Conservation (phyloP, 2,329 filamentous ascomycete species). For the Diaporthe citrichinensis region DNA sequence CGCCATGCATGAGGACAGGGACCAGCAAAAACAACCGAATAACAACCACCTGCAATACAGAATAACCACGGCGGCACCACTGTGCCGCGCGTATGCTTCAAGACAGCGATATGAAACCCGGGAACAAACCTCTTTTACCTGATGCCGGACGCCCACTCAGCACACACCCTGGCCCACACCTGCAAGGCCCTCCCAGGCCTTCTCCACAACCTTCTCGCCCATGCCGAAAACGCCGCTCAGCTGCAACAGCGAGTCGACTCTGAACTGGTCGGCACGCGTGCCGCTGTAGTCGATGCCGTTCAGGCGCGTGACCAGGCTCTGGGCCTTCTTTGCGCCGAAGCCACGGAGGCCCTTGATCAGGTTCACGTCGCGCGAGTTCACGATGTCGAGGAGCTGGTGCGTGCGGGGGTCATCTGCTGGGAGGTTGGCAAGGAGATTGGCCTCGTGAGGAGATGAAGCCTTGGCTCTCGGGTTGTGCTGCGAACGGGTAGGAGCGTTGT, state of each 20-base stretch:
- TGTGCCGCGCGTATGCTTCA: neutral
- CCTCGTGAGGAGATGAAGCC: conserved; percentile 18
- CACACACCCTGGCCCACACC: neutral
- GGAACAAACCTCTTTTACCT: neutral
- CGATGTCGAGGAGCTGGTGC: conserved; percentile 74
- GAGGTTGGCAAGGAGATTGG: conserved; percentile 53
- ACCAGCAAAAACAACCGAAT: neutral
- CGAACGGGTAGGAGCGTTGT: conserved; percentile 40
- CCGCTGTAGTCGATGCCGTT: conserved; percentile 59
- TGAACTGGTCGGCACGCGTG: conserved; percentile 28
- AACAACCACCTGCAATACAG: neutral
- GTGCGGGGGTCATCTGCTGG: conserved; percentile 63
- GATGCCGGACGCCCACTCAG: neutral
- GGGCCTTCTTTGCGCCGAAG: conserved; percentile 80
- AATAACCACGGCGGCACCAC: neutral
- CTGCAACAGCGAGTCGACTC: conserved; percentile 64
- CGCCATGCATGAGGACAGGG: conserved; percentile 39
- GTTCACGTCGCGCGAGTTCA: conserved; percentile 79
- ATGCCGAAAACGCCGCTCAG: conserved; percentile 69
- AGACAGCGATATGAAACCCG: neutral
- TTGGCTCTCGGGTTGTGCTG: conserved; percentile 36
- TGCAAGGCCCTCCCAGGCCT: conserved; percentile 65
- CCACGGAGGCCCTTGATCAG: conserved; percentile 78
- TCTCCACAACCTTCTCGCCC: conserved; percentile 69
- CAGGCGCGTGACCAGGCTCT: conserved; percentile 71